A percentile compares a stretch with the other conserved stretches of the same genome.
Conservation (phyloP, 2,329 filamentous ascomycete species). For the Talaromyces amestolkiae region DNA sequence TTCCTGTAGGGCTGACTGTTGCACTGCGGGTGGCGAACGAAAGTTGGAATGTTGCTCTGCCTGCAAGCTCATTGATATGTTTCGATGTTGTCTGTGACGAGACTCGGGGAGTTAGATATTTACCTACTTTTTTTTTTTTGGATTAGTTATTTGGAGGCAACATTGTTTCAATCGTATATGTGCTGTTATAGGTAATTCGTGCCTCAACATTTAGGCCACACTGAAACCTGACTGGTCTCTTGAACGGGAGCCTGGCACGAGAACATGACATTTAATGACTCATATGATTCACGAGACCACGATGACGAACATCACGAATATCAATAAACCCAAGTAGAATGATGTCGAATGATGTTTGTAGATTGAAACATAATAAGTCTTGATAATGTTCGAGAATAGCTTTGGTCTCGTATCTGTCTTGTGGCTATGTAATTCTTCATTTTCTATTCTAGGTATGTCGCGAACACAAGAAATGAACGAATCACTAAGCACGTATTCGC, state of each 20-base stretch:
- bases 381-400: neutral
- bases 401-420: neutral
- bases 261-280: neutral
- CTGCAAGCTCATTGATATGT: neutral
- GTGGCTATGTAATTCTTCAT: neutral
- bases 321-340: neutral
- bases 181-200: neutral
- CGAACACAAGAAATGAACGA: neutral
- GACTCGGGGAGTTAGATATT: neutral
- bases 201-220: neutral
- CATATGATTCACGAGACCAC: neutral
- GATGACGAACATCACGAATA: neutral
- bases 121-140: neutral
- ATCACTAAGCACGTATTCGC: neutral
- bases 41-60: neutral
- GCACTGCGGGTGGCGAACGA: neutral
- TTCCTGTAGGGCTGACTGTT: slow-evolving; percentile 1
- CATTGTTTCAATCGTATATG: neutral
- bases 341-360: neutral
- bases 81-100: neutral
- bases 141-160: neutral
- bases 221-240: neutral
- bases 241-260: neutral
- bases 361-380: neutral
- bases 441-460: neutral